phyloP scores from a whole-genome alignment of 2,329 filamentous ascomycete species.

The Harringtonia aguacate region DNA sequence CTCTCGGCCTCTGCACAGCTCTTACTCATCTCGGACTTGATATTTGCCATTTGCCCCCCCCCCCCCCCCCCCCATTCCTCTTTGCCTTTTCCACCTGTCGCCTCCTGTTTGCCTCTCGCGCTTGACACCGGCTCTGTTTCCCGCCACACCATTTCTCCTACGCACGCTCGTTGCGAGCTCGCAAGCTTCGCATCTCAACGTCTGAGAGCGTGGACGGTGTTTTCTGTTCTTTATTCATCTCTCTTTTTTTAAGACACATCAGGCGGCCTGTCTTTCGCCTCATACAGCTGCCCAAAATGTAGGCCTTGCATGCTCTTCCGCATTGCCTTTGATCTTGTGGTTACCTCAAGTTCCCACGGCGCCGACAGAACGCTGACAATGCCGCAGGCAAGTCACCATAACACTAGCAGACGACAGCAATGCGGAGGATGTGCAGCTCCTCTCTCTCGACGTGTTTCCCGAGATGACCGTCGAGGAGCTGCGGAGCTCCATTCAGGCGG shows the following conservation, averaged over 20 bases:
- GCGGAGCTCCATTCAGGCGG: constrained; percentile 79
- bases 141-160: too few relatives aligned
- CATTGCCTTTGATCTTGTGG: background rate
- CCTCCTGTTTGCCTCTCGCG: too few relatives aligned
- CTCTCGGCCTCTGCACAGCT: background rate
- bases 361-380: background rate
- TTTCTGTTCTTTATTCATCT: too few relatives aligned
- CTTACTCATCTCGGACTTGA: background rate
- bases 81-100: background rate
- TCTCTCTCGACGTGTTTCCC: constrained; percentile 71
- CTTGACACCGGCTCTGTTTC: too few relatives aligned
- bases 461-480: constrained; percentile 78
- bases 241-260: too few relatives aligned
- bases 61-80: background rate
- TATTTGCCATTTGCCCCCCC: background rate
- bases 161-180: too few relatives aligned
- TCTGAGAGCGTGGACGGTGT: too few relatives aligned
- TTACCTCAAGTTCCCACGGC: background rate
- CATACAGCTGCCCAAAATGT: too few relatives aligned
- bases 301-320: background rate
- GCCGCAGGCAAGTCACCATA: constrained; percentile 80
- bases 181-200: too few relatives aligned
- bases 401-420: constrained; percentile 64
- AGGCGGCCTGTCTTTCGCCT: too few relatives aligned
- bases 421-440: constrained; percentile 60